Evolutionary conservation across 2,329 filamentous ascomycete genomes (phyloP), one percentile per base, ranked within the genome.

Genomic region (Paracoccidioides brasiliensis): DNA sequence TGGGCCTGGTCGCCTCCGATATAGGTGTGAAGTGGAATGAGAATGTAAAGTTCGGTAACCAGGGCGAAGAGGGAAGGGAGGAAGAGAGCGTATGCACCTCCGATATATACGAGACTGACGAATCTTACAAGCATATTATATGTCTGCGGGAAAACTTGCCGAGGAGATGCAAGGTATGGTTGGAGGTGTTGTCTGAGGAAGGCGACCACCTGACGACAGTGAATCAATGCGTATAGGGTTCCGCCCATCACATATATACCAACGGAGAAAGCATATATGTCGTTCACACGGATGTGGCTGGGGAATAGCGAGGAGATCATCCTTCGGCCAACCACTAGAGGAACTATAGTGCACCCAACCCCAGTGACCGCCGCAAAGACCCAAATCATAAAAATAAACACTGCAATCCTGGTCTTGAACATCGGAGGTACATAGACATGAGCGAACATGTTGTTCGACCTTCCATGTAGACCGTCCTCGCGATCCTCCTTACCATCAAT

Each of bases 221-320:
- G 52, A 30, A 56, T 28, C 2, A 78, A 62, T 44, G 79, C 70
- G 67, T 90, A 95, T 2, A 80, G 73, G 1, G 81, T 65, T 3
- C 80, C 82, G 9, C 87, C 88, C 4, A 95, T 76, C 32, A 89
- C 75, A 67, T 94, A 95, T 43, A 95, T 79, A 12, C 93, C 93
- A 35, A 93, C 83, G 53, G 89, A 95, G 69, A 96, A 95, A 10
- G 93, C 91, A 64, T 98, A 97, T 32, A 98, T 86, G 68, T 98
- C 93, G 70, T 97, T 98, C 66, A 91, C 86, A 43, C 81, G 81
- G 50, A 87, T 80, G 58, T 86, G 79, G 0, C 77, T 72, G 4
- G 89, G 88, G 44, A 95, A 81, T 38, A 90, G 72, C 33, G 78
- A 73, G 49, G 83, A 82, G 66, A 96, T 87, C 58, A 97, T 78